Conservation (phyloP, 2,329 filamentous ascomycete genomes). For the Trichoderma semiorbis region DNA sequence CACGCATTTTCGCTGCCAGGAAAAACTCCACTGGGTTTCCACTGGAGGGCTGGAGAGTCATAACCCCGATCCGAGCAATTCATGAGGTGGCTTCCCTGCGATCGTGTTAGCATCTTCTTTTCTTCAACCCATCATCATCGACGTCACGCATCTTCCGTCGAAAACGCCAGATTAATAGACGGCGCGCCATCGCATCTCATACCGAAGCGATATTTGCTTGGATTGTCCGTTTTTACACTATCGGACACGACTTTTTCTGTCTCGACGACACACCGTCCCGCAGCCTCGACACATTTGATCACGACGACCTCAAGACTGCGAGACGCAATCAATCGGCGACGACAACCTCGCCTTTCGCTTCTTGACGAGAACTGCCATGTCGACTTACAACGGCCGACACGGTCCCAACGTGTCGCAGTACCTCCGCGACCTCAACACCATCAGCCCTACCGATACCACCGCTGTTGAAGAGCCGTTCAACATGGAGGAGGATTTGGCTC, state of each 20-base stretch:
- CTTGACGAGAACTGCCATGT: slow-evolving; percentile 47
- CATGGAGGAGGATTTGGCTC: slow-evolving; percentile 68
- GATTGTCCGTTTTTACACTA: neutral
- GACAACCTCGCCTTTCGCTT: neutral
- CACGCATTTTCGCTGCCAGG: slow-evolving; percentile 1
- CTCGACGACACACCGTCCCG: neutral
- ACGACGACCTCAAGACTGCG: neutral
- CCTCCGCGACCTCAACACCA: slow-evolving; percentile 78
- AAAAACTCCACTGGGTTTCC: slow-evolving; percentile 3
- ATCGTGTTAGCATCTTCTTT: neutral
- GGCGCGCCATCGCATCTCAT: neutral
- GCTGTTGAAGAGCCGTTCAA: slow-evolving; percentile 57
- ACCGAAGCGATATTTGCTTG: neutral
- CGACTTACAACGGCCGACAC: slow-evolving; percentile 71
- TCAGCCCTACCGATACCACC: slow-evolving; percentile 56
- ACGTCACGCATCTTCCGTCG: neutral
- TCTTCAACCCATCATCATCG: neutral
- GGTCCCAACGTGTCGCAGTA: slow-evolving; percentile 88
- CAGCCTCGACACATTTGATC: neutral
- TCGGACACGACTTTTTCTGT: neutral
- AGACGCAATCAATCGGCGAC: neutral
- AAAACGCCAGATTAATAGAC: neutral
- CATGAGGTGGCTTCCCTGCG: neutral
- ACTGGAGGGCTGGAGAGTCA: slow-evolving; percentile 12
- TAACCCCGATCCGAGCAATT: slow-evolving; percentile 13